Evolutionary conservation across 2,329 filamentous ascomycete species (phyloP), one percentile per base, ranked within the genome.

Genomic region (Phialophora verrucosa): DNA sequence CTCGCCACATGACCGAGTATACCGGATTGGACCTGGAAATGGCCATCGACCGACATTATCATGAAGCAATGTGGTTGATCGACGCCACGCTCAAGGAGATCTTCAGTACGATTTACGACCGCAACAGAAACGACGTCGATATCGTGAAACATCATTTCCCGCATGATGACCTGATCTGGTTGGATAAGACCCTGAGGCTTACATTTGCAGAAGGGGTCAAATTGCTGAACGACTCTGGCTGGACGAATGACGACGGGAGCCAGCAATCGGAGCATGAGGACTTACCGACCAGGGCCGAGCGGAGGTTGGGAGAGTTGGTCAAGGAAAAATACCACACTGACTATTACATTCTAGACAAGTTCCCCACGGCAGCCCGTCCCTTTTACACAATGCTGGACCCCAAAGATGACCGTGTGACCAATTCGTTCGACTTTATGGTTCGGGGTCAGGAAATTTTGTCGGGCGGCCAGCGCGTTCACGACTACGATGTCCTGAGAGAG

Each of bases 371-470:
- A 1, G 91, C 90, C 1, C 85, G 91, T 35, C 91, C 91, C 0
- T 94, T 94, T 77, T 94, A 95, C 75, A 91, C 91, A 2, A 91
- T 93, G 83, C 87, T 87, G 42, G 90, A 93, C 67, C 83, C 87
- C 7, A 80, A 86, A 14, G 84, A 92, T 72, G 81, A 85, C 4
- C 81, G 84, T 44, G 84, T 88, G 75, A 94, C 91, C 49, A 93
- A 93, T 75, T 93, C 91, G 0, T 95, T 94, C 73, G 91, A 95
- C 75, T 93, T 95, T 64, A 94, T 95, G 80, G 83, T 93, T 53
- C 88, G 91, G 27, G 91, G 91, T 0, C 91, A 95, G 74, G 91
- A 95, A 75, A 92, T 95, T 64, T 86, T 91, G 53, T 91, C 90
- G 3, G 91, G 91, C 70, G 91, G 91, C 4, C 91, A 95, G 77